Percentiles rank a stretch among this genome's conserved stretches.
Conservation (phyloP, 495 filamentous ascomycete species). For the Chaetomium cochliodes region DNA sequence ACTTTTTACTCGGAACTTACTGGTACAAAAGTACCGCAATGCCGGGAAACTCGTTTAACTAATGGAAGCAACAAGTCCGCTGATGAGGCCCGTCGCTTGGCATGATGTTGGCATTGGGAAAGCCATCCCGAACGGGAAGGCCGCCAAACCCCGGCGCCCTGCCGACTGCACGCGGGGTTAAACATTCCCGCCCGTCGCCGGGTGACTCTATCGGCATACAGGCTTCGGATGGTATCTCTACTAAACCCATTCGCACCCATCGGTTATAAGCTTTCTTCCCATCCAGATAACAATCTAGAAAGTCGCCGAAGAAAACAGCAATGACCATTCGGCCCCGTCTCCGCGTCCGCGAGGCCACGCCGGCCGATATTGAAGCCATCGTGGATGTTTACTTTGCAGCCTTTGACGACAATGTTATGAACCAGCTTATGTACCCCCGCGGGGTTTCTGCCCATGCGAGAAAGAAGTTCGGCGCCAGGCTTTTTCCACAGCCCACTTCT, state of each 20-base stretch:
- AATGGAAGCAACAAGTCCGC: too few relatives aligned
- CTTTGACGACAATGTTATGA: conserved; percentile 30
- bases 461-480: conserved; percentile 18
- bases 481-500: conserved; percentile 10
- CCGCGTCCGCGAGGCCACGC: conserved; percentile 30
- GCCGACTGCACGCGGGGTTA: not conserved
- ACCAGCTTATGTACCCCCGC: conserved; percentile 31
- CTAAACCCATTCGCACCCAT: not conserved
- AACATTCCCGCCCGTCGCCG: not conserved
- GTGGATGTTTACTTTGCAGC: conserved; percentile 26
- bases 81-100: too few relatives aligned
- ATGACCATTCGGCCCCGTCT: conserved; percentile 27
- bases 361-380: conserved; percentile 26
- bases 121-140: not conserved
- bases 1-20: too few relatives aligned
- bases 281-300: not conserved
- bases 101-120: too few relatives aligned
- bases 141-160: not conserved
- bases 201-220: not conserved
- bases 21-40: too few relatives aligned
- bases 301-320: not conserved
- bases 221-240: not conserved
- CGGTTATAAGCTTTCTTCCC: too few relatives aligned
- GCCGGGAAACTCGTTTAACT: too few relatives aligned
- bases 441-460: conserved; percentile 20